Evolutionary conservation across 257 asterid species (phyloP).

Genomic region (Nicotiana benthamiana): DNA sequence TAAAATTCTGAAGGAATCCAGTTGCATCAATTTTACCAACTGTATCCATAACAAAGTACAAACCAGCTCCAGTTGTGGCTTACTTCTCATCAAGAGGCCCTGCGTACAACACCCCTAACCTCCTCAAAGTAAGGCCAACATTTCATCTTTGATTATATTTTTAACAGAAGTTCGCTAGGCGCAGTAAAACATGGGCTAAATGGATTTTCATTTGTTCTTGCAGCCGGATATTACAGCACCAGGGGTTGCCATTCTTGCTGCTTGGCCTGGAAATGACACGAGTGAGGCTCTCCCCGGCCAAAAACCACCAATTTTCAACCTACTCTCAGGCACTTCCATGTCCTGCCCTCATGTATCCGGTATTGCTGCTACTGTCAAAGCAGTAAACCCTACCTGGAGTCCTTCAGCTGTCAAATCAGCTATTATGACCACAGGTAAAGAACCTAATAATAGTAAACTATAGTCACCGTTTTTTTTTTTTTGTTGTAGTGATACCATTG

Average conservation of each 20-base stretch:
- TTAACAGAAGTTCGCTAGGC: not conserved
- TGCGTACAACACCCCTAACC: slow-evolving; percentile 23
- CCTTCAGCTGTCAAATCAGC: slow-evolving; percentile 72
- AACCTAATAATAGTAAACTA: too few species aligned
- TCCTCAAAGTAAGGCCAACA: slow-evolving; percentile 44
- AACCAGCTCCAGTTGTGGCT: slow-evolving; percentile 66
- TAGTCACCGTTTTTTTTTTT: too few species aligned
- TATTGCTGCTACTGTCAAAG: slow-evolving; percentile 50
- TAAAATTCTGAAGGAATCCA: slow-evolving; percentile 32
- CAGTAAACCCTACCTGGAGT: slow-evolving; percentile 52
- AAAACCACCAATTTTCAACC: slow-evolving; percentile 33
- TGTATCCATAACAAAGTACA: slow-evolving; percentile 20
- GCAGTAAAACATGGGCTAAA: not conserved
- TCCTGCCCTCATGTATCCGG: slow-evolving; percentile 73
- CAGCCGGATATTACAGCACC: slow-evolving; percentile 84
- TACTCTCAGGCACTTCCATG: slow-evolving; percentile 86
- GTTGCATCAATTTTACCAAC: slow-evolving; percentile 57
- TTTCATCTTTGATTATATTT: not conserved
- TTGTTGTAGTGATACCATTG: not conserved
- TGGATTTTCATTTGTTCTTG: slow-evolving; percentile 1
- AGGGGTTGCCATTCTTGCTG: slow-evolving; percentile 67
- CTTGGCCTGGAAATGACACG: slow-evolving; percentile 48
- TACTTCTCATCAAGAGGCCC: slow-evolving; percentile 68
- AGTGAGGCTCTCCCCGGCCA: slow-evolving; percentile 19
- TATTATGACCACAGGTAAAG: slow-evolving; percentile 70